These are phyloP conservation scores for Coniochaeta sp. DNA, from an alignment of 2,329 filamentous ascomycete genomes.

Conservation along the genomic window DNA sequence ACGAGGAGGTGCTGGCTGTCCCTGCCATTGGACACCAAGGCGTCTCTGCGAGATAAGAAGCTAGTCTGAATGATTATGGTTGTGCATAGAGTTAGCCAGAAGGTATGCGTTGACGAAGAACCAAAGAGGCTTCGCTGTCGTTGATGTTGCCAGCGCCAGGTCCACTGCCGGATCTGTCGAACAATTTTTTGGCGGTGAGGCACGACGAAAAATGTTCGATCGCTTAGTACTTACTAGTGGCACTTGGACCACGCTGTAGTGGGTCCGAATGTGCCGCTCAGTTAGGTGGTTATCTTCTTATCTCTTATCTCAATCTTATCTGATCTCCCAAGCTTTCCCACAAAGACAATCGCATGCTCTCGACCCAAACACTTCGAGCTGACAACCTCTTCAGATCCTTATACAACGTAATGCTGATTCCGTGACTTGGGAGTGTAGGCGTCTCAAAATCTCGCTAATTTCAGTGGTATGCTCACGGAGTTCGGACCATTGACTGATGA, in stretches of 20 bases:
- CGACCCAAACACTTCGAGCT: too few species aligned
- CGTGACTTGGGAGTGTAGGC: too few species aligned
- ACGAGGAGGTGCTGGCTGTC: conserved; percentile 40
- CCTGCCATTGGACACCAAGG: conserved; percentile 18
- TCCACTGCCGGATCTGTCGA: not conserved
- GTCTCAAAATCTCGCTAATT: too few species aligned
- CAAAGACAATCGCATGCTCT: too few species aligned
- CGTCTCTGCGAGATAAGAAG: not conserved
- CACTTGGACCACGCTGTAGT: too few species aligned
- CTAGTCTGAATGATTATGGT: not conserved
- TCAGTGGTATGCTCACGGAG: too few species aligned
- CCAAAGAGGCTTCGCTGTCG: not conserved
- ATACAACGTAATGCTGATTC: too few species aligned
- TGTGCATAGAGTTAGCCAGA: not conserved
- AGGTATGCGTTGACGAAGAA: not conserved
- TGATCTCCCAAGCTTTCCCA: too few species aligned
- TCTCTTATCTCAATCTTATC: not conserved
- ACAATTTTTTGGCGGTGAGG: conserved; percentile 1
- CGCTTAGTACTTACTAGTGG: too few species aligned
- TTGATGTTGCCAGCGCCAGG: not conserved
- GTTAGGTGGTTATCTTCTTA: not conserved
- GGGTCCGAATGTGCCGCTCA: too few species aligned
- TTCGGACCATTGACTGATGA: too few species aligned
- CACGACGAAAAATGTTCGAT: not conserved
- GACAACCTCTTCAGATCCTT: too few species aligned